phyloP scores from a whole-genome alignment of 495 filamentous ascomycete species.

The Penicillium riverlandense region DNA sequence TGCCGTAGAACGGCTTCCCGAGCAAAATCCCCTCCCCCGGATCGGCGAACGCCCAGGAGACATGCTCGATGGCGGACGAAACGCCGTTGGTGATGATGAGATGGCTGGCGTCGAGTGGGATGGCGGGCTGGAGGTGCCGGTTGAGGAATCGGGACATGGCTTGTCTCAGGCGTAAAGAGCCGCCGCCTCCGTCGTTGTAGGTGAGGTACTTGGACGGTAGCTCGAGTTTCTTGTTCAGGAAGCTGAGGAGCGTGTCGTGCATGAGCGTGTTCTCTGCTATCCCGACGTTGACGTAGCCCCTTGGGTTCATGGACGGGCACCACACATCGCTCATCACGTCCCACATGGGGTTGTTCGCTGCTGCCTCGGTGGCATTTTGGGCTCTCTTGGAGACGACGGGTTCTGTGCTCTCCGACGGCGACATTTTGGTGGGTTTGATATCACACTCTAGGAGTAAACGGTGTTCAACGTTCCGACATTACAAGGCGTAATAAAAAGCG shows the following conservation, averaged over 20 bases:
- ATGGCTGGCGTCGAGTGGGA: conserved; percentile 28
- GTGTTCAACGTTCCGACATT: no score
- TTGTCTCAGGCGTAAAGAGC: conserved; percentile 23
- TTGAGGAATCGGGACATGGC: conserved; percentile 43
- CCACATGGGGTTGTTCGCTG: conserved; percentile 14
- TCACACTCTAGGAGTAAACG: no score
- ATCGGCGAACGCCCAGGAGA: conserved; percentile 38
- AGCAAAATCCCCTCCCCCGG: conserved; percentile 44
- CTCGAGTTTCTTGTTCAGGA: conserved; percentile 23
- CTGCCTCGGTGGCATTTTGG: conserved; percentile 4
- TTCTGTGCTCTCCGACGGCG: background rate
- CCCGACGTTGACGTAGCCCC: conserved; percentile 31
- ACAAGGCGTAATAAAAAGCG: no score
- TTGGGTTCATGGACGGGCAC: conserved; percentile 19
- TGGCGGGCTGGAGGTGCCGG: conserved; percentile 30
- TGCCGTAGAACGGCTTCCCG: conserved; percentile 42
- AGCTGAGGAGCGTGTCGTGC: conserved; percentile 25
- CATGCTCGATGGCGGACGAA: conserved; percentile 37
- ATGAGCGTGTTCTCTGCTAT: conserved; percentile 36
- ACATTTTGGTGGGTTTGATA: no score
- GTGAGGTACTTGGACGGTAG: conserved; percentile 30
- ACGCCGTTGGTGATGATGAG: conserved; percentile 42
- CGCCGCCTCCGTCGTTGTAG: conserved; percentile 33
- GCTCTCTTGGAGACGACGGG: conserved; percentile 14
- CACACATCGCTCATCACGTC: conserved; percentile 20